These are phyloP conservation scores for Ammopiptanthus mongolicus DNA, from an alignment of 306 rosid species.

Conservation along the genomic window DNA sequence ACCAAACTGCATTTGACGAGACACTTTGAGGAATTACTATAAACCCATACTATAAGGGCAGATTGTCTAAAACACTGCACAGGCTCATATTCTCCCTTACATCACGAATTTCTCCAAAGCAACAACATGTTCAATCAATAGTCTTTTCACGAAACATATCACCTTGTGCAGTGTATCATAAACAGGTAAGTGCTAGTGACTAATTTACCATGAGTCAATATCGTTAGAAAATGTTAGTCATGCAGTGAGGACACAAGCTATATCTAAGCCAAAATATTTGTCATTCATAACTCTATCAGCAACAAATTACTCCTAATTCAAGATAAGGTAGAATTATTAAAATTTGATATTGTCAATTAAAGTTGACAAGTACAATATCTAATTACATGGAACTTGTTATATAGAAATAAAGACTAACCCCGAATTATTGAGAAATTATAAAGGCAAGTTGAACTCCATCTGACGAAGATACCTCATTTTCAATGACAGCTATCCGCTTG, in stretches of 20 bases:
- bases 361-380: background rate
- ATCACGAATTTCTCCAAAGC: background rate
- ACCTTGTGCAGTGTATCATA: background rate
- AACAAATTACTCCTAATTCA: background rate
- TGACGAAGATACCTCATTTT: conserved; percentile 63
- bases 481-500: conserved; percentile 85
- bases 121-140: background rate
- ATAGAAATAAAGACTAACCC: background rate
- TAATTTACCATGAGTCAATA: background rate
- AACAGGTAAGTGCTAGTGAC: background rate
- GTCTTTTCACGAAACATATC: background rate
- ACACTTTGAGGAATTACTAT: background rate
- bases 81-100: background rate
- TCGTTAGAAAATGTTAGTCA: background rate
- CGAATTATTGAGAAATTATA: background rate
- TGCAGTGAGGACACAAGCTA: background rate
- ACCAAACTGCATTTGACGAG: conserved; percentile 67
- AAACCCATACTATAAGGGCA: background rate
- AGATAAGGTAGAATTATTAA: background rate
- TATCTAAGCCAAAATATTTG: background rate
- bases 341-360: background rate
- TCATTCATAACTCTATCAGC: background rate
- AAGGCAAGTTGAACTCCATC: background rate
- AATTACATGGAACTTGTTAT: background rate
- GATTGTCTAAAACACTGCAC: background rate